Conservation (phyloP, 176 grass and related monocot species). For the Pharus latifolius region DNA sequence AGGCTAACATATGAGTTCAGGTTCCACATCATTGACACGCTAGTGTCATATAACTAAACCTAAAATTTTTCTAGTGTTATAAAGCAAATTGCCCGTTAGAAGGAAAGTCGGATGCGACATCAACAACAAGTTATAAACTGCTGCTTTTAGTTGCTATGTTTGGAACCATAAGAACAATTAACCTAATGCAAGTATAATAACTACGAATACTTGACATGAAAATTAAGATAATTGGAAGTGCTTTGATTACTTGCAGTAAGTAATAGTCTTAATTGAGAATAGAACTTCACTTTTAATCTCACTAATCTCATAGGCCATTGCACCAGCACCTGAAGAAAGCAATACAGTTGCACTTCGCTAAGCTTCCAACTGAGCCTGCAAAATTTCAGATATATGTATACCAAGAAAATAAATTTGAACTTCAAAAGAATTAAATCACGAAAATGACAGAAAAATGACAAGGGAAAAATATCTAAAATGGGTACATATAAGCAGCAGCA, state of each 20-base stretch:
- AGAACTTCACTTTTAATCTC: constrained; percentile 78
- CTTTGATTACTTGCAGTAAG: neutral
- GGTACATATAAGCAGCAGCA: too few species aligned
- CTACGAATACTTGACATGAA: neutral
- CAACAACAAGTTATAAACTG: neutral
- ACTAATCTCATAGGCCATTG: constrained; percentile 78
- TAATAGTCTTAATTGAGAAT: constrained; percentile 16
- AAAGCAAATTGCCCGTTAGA: too few species aligned
- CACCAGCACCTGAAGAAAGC: constrained; percentile 6
- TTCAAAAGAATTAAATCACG: neutral
- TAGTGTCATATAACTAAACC: too few species aligned
- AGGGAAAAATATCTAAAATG: neutral
- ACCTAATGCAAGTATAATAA: too few species aligned
- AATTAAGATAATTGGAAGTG: neutral
- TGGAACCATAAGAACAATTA: too few species aligned
- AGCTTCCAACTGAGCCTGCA: constrained; percentile 13
- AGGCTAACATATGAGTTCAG: too few species aligned
- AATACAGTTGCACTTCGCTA: constrained; percentile 10
- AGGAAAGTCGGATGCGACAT: too few species aligned
- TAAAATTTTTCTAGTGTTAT: too few species aligned
- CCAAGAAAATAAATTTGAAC: neutral
- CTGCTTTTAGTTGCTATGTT: neutral
- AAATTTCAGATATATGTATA: neutral
- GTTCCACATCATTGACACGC: too few species aligned
- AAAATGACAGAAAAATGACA: neutral